These are phyloP conservation scores for Cladosporium halotolerans DNA, from an alignment of 2,329 filamentous ascomycete species.

Conservation along the genomic window DNA sequence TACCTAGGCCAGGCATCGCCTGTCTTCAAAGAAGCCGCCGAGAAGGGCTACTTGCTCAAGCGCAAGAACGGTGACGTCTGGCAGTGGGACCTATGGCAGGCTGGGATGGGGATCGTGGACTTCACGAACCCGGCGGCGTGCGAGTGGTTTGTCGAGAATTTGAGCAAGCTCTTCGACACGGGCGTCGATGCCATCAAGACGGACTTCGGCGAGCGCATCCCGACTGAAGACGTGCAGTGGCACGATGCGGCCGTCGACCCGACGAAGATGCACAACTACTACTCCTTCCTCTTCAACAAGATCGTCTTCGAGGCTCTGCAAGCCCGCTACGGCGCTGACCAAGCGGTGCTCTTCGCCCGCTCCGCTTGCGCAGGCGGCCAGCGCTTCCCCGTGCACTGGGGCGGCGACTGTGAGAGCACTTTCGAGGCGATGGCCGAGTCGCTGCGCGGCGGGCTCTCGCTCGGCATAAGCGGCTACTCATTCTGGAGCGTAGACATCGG, in stretches of 20 bases:
- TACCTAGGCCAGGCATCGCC: conserved; percentile 66
- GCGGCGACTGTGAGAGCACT: conserved; percentile 69
- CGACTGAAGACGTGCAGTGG: conserved; percentile 59
- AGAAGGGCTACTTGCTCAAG: conserved; percentile 64
- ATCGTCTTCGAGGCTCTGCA: conserved; percentile 61
- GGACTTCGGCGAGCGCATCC: conserved; percentile 69
- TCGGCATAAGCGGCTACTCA: conserved; percentile 58
- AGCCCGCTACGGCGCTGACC: conserved; percentile 42
- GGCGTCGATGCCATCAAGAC: conserved; percentile 70
- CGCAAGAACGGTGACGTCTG: conserved; percentile 62
- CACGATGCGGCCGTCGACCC: conserved; percentile 55
- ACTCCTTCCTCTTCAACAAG: conserved; percentile 67
- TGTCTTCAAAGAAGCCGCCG: conserved; percentile 57
- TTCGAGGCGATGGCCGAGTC: conserved; percentile 68
- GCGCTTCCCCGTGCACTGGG: conserved; percentile 63
- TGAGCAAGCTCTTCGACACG: conserved; percentile 59
- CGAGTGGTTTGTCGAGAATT: conserved; percentile 57
- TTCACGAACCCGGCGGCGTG: conserved; percentile 66
- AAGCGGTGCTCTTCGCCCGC: conserved; percentile 62
- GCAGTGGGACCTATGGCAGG: conserved; percentile 74
- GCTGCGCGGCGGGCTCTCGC: conserved; percentile 57
- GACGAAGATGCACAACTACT: conserved; percentile 69
- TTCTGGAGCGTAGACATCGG: conserved; percentile 69
- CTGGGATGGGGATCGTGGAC: conserved; percentile 68
- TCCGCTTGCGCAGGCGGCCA: conserved; percentile 63